A percentile compares a stretch with the other conserved stretches of the same genome.
Evolutionary conservation across 2,329 filamentous ascomycete genomes (phyloP).

Genomic region (Intubia oerlemansii): DNA sequence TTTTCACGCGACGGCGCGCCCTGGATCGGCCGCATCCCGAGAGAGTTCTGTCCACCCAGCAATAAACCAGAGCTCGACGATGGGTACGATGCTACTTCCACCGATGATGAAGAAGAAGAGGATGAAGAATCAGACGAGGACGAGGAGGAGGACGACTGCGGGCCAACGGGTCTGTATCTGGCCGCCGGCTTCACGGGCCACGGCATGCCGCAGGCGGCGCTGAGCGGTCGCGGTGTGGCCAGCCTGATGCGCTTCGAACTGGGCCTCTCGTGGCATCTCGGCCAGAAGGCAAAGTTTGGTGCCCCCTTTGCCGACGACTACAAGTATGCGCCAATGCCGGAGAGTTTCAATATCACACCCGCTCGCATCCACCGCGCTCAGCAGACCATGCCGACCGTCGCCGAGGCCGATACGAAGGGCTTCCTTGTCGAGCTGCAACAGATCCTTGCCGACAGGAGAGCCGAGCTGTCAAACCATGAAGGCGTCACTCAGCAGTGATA

Average conservation of each 20-base stretch:
- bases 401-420: constrained; percentile 2
- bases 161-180: constrained; percentile 35
- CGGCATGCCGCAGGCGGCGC: constrained; percentile 54
- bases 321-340: constrained; percentile 2
- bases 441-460: no score
- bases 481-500: no score
- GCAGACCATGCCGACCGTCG: no score
- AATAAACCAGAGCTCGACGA: no score
- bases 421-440: constrained; percentile 4
- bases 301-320: constrained; percentile 12
- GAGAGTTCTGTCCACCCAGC: no score
- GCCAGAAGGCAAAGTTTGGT: background rate
- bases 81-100: no score
- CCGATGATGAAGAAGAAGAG: no score
- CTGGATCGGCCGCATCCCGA: constrained; percentile 49
- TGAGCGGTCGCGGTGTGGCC: constrained; percentile 42
- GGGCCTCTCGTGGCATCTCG: constrained; percentile 1
- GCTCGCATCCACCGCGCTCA: constrained; percentile 1
- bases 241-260: constrained; percentile 29
- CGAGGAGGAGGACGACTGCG: no score
- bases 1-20: constrained; percentile 46
- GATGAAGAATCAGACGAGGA: no score
- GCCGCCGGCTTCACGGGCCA: constrained; percentile 51
- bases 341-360: constrained; percentile 5
- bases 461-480: no score